Conservation (phyloP, 768 basidiomycete species). For the Pleurotus cornucopiae region DNA sequence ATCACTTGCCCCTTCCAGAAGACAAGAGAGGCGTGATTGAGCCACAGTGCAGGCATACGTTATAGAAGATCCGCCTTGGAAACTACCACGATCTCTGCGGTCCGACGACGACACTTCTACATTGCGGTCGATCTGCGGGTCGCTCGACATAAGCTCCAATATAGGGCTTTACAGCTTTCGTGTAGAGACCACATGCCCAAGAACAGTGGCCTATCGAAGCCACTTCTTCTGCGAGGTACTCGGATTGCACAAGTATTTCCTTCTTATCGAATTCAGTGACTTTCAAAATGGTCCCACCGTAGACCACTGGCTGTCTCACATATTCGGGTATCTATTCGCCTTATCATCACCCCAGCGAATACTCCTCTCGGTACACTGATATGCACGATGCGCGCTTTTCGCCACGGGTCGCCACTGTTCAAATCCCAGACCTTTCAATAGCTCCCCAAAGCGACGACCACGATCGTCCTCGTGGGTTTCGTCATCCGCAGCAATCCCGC, state of each 20-base stretch:
- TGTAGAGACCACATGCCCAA: no score
- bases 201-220: no score
- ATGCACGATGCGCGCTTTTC: conserved; percentile 5
- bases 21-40: no score
- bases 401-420: conserved; percentile 1
- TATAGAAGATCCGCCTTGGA: not conserved
- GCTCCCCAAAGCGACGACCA: not conserved
- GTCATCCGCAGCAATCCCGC: conserved; percentile 7
- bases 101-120: conserved; percentile 3
- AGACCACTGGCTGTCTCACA: not conserved
- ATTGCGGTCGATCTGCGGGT: no score
- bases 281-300: no score
- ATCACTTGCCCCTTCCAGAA: not conserved
- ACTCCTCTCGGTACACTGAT: not conserved
- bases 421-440: not conserved
- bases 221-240: no score
- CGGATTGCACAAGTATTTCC: no score
- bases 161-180: no score
- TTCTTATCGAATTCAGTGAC: no score
- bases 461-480: not conserved
- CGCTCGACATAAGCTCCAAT: no score
- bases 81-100: not conserved
- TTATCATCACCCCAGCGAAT: not conserved
- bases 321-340: not conserved
- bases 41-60: not conserved